phyloP scores from a whole-genome alignment of 345 rosid genomes.

The Trapa bicornis region DNA sequence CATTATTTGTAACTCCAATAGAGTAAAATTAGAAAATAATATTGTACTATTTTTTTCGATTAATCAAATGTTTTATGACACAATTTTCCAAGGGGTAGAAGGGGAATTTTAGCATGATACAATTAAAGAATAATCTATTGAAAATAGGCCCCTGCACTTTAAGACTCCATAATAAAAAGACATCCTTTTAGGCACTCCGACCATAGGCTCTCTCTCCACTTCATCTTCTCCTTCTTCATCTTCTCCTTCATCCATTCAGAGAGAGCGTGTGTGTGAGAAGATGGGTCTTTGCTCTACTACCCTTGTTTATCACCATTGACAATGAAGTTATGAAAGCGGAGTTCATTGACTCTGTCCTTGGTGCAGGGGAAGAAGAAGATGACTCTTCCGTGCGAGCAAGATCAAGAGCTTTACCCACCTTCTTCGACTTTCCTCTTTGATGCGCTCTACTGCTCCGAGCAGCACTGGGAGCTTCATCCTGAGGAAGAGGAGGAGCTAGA shows the following conservation, averaged over 20 bases:
- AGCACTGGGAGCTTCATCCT: constrained; percentile 20
- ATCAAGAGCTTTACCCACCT: constrained; percentile 8
- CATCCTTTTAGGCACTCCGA: neutral
- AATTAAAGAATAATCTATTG: no score
- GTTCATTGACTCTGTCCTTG: constrained; percentile 24
- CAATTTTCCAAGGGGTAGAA: no score
- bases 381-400: constrained; percentile 16
- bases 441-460: constrained; percentile 50
- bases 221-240: no score
- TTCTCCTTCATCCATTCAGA: neutral
- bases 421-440: constrained; percentile 15
- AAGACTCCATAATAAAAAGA: neutral
- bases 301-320: neutral
- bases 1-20: no score
- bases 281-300: neutral
- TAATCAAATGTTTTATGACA: no score
- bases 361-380: constrained; percentile 25
- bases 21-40: no score
- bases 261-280: neutral
- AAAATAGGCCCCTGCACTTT: neutral
- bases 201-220: neutral
- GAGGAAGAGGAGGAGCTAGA: constrained; percentile 16
- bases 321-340: constrained; percentile 24
- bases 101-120: no score
- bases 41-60: no score